Evolutionary conservation across 371 early-diverging fungal species (phyloP).

Genomic region (Mortierella sp.): DNA sequence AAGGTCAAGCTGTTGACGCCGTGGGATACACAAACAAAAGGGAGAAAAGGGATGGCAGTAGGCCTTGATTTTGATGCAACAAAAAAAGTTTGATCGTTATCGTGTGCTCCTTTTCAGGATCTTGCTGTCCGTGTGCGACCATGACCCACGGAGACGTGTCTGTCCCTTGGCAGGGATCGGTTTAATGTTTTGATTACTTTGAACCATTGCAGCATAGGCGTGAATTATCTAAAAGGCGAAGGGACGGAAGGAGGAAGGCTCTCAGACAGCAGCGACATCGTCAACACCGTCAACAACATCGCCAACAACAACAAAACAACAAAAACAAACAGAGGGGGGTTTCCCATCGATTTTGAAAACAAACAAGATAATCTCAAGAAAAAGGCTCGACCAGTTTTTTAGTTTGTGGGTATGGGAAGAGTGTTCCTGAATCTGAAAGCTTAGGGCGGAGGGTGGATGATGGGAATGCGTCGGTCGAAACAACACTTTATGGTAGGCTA

Average conservation of each 20-base stretch:
- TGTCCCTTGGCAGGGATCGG: not conserved
- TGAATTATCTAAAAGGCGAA: not conserved
- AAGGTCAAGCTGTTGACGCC: constrained; percentile 4
- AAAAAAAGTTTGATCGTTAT: constrained; percentile 46
- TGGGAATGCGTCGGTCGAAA: too few species aligned
- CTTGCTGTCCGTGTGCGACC: constrained; percentile 7
- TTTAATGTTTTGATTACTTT: not conserved
- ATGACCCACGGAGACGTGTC: constrained; percentile 7
- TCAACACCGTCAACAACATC: not conserved
- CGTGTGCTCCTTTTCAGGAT: constrained; percentile 26
- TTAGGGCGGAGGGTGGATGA: too few species aligned
- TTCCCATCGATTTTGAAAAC: constrained; percentile 4
- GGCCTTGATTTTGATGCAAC: not conserved
- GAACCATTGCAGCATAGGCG: not conserved
- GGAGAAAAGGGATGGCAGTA: constrained; percentile 14
- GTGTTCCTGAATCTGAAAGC: not conserved
- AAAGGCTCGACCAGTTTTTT: not conserved
- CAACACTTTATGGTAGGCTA: too few species aligned
- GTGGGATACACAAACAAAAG: constrained; percentile 37
- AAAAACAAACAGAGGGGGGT: not conserved
- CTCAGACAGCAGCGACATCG: not conserved
- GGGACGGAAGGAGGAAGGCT: not conserved
- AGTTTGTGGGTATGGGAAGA: constrained; percentile 7
- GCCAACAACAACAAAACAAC: not conserved
- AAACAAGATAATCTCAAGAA: not conserved